Evolutionary conservation across 2,329 filamentous ascomycete species (phyloP).

Genomic region (Seiridium unicorne): DNA sequence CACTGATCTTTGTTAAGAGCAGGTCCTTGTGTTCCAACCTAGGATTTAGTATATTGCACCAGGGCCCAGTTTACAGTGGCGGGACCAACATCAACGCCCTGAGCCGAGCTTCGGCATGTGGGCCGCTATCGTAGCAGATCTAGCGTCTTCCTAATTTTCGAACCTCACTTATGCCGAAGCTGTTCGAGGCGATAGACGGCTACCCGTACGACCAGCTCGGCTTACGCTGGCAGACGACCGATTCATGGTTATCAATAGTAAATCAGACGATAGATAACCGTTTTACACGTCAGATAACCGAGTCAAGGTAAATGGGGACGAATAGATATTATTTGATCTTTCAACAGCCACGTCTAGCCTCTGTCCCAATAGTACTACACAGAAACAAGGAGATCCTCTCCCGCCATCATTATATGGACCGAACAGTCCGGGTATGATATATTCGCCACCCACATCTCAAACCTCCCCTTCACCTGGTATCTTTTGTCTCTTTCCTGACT

Average conservation of each 20-base stretch:
- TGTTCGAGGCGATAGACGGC: neutral
- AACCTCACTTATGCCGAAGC: neutral
- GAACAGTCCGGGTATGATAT: neutral
- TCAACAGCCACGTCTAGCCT: too few relatives aligned
- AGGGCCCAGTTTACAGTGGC: too few relatives aligned
- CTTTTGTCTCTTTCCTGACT: too few relatives aligned
- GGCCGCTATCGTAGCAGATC: neutral
- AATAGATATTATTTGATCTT: too few relatives aligned
- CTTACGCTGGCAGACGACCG: neutral
- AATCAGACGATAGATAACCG: too few relatives aligned
- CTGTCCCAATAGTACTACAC: neutral
- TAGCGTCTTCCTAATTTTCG: neutral
- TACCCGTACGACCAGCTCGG: neutral
- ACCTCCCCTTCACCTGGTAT: too few relatives aligned
- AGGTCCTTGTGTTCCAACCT: too few relatives aligned
- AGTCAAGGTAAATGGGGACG: too few relatives aligned
- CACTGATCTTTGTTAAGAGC: too few relatives aligned
- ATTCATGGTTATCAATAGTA: neutral
- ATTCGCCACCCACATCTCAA: neutral
- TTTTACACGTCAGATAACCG: too few relatives aligned
- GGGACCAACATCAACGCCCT: too few relatives aligned
- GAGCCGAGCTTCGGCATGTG: neutral
- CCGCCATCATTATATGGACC: neutral
- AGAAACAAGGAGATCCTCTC: neutral
- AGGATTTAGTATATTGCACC: too few relatives aligned